These are phyloP conservation scores for Eucalyptus sp. DNA, from an alignment of 345 rosid genomes.

Conservation along the genomic window DNA sequence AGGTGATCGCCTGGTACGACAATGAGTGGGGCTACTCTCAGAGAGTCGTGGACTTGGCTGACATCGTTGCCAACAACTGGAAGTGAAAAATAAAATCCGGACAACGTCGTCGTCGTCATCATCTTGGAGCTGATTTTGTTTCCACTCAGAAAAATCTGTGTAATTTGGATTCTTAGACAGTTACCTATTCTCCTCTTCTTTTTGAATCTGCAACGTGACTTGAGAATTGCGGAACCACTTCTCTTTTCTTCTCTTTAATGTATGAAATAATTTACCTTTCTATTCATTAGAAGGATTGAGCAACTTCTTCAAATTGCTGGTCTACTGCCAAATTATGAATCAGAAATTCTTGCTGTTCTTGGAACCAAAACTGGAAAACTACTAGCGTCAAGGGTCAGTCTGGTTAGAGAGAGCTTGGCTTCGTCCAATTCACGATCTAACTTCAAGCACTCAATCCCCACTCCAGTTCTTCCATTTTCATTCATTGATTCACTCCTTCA, in stretches of 20 bases:
- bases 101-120: background rate
- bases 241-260: background rate
- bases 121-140: background rate
- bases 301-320: background rate
- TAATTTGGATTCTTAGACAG: background rate
- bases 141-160: background rate
- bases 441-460: background rate
- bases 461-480: no score
- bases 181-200: background rate
- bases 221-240: background rate
- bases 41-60: conserved; percentile 92
- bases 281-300: background rate
- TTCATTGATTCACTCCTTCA: no score
- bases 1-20: conserved; percentile 97
- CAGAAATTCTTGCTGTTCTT: background rate
- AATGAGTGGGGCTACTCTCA: conserved; percentile 99
- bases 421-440: background rate
- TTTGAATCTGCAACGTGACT: conserved; percentile 8
- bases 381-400: background rate
- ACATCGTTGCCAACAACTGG: conserved; percentile 88
- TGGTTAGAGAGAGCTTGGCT: background rate
- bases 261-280: background rate
- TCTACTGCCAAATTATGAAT: background rate
- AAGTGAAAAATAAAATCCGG: conserved; percentile 19
- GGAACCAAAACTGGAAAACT: background rate